Evolutionary conservation across 345 rosid species (phyloP).

Genomic region (Hibiscus syriacus): DNA sequence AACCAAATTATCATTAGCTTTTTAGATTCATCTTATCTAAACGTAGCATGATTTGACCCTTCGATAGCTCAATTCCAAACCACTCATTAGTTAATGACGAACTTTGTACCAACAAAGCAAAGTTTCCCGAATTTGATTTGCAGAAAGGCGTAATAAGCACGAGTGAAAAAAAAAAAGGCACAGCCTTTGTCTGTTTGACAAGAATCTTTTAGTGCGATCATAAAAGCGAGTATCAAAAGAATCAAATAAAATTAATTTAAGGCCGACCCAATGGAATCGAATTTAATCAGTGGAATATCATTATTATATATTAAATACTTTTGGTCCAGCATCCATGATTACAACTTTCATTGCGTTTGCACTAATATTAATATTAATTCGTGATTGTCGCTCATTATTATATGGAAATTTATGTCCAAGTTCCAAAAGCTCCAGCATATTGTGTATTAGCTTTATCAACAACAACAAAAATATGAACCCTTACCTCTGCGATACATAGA

Average conservation of each 20-base stretch:
- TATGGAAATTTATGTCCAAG: too few relatives aligned
- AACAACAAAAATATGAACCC: too few relatives aligned
- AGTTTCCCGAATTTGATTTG: not conserved
- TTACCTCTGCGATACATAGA: too few relatives aligned
- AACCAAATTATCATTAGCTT: too few relatives aligned
- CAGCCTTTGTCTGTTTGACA: not conserved
- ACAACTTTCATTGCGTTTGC: not conserved
- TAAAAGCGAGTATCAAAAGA: too few relatives aligned
- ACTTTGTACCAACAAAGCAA: not conserved
- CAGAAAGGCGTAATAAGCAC: constrained; percentile 10
- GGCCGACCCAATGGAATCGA: not conserved
- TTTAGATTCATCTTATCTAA: too few relatives aligned
- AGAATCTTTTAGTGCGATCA: not conserved
- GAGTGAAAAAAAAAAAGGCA: not conserved
- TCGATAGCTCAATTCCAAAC: too few relatives aligned
- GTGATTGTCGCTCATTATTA: too few relatives aligned
- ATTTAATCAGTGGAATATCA: too few relatives aligned
- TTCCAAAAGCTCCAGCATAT: too few relatives aligned
- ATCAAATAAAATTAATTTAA: not conserved
- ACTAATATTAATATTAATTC: not conserved
- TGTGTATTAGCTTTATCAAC: too few relatives aligned
- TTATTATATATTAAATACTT: not conserved
- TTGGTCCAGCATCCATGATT: constrained; percentile 2
- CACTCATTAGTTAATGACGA: not conserved
- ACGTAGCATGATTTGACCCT: too few relatives aligned